phyloP scores from a whole-genome alignment of 1,139 yeast genomes.

The Blastobotrys elegans region DNA sequence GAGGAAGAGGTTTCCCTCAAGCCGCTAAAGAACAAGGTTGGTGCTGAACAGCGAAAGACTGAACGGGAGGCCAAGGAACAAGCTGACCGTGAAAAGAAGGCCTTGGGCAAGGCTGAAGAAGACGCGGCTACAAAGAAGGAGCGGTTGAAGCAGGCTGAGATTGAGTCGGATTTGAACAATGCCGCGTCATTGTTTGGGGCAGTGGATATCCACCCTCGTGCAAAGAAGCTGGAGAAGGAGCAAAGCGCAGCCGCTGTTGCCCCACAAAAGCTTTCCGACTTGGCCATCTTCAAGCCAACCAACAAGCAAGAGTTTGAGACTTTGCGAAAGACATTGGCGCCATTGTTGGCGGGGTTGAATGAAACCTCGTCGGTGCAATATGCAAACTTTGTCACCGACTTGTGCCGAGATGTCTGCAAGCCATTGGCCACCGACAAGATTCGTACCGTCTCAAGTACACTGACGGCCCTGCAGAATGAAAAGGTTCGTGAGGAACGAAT shows the following conservation, averaged over 20 bases:
- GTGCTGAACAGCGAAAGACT: conserved; percentile 34
- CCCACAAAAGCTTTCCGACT: conserved; percentile 34
- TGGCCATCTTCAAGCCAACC: conserved; percentile 62
- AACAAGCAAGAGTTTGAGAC: conserved; percentile 78
- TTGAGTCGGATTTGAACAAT: conserved; percentile 79
- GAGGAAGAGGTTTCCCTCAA: conserved; percentile 38
- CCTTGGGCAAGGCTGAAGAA: conserved; percentile 37
- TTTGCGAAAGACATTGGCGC: conserved; percentile 70
- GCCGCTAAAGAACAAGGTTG: conserved; percentile 35
- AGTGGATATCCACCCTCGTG: conserved; percentile 49
- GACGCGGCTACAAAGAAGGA: conserved; percentile 54
- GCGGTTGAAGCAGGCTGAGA: conserved; percentile 70
- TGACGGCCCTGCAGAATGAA: conserved; percentile 75
- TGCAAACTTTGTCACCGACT: conserved; percentile 74
- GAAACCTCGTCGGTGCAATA: conserved; percentile 55
- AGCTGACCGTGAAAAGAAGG: conserved; percentile 36
- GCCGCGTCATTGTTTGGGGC: conserved; percentile 93
- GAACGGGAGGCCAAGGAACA: conserved; percentile 38
- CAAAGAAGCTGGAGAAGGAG: conserved; percentile 39
- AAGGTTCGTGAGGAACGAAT: conserved; percentile 91
- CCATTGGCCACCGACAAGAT: conserved; percentile 80
- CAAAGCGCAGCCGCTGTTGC: conserved; percentile 55
- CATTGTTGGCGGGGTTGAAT: conserved; percentile 60
- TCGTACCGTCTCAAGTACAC: conserved; percentile 80
- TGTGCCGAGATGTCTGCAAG: conserved; percentile 75